phyloP scores from a whole-genome alignment of 805 yeast species.

The Saturnispora diversa region DNA sequence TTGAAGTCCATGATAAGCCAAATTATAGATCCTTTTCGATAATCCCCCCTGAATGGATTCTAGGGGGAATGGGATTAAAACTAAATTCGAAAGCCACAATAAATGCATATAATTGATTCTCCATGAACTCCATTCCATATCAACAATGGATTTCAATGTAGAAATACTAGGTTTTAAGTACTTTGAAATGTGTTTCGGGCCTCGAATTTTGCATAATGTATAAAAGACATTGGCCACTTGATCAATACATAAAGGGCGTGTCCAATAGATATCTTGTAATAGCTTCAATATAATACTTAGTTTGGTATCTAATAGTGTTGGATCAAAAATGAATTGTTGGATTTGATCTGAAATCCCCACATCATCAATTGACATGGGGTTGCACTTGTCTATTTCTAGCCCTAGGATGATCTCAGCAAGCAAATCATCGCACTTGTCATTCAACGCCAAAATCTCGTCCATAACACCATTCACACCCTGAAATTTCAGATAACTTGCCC shows the following conservation, averaged over 20 bases:
- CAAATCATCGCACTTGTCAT: background rate
- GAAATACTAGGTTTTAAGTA: slow-evolving; percentile 2
- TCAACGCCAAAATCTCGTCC: background rate
- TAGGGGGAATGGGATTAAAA: slow-evolving; percentile 68
- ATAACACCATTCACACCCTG: background rate
- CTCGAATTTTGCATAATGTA: slow-evolving; percentile 4
- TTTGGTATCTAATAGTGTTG: background rate
- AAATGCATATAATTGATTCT: slow-evolving; percentile 37
- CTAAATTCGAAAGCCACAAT: slow-evolving; percentile 65
- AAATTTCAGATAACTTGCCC: no score
- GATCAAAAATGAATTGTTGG: background rate
- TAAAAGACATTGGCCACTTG: background rate
- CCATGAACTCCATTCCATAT: slow-evolving; percentile 11
- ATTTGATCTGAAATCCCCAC: background rate
- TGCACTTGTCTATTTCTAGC: background rate
- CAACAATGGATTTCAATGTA: no score
- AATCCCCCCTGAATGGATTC: slow-evolving; percentile 29
- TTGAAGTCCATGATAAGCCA: slow-evolving; percentile 30
- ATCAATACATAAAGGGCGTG: no score
- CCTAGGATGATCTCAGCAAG: background rate
- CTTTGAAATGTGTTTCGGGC: background rate
- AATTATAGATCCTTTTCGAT: slow-evolving; percentile 29
- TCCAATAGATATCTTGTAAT: background rate
- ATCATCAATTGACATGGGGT: background rate
- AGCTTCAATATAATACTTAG: background rate